phyloP scores from a whole-genome alignment of 257 asterid genomes.

The Jacaranda copaia region DNA sequence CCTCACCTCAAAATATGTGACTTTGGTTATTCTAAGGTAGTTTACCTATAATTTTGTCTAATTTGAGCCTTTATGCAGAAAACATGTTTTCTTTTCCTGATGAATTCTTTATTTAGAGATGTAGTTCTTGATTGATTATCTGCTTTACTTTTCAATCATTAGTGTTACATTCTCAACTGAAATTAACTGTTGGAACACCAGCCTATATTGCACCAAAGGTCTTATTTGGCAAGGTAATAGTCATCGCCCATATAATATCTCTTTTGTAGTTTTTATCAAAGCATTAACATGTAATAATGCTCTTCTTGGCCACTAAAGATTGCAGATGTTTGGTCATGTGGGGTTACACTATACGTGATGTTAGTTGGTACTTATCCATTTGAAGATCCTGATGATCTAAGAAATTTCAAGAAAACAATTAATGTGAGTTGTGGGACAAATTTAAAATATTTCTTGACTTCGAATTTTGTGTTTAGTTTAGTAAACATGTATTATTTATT shows the following conservation, averaged over 20 bases:
- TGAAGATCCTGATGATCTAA: constrained; percentile 91
- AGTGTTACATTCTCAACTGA: constrained; percentile 87
- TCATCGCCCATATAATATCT: not conserved
- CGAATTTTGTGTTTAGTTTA: not conserved
- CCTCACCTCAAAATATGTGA: constrained; percentile 83
- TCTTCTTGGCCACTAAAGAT: constrained; percentile 49
- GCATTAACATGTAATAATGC: constrained; percentile 12
- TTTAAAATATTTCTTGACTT: constrained; percentile 16
- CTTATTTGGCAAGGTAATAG: constrained; percentile 77
- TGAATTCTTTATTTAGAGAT: not conserved
- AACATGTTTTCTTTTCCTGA: too few species aligned
- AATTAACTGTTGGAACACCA: constrained; percentile 94
- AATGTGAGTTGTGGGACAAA: constrained; percentile 50
- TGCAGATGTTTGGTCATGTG: constrained; percentile 99
- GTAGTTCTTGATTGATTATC: not conserved
- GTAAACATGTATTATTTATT: not conserved
- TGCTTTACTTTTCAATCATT: constrained; percentile 56
- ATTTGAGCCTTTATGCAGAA: not conserved
- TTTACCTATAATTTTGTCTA: not conserved
- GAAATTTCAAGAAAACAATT: constrained; percentile 86
- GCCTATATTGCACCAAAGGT: constrained; percentile 96
- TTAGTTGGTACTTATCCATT: constrained; percentile 94
- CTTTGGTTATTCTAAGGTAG: constrained; percentile 84
- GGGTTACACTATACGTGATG: constrained; percentile 95
- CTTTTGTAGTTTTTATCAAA: not conserved